A percentile compares a stretch with the other conserved stretches of the same genome.
Evolutionary conservation across 2,329 filamentous ascomycete species (phyloP).

Genomic region (Trichoderma sp.): DNA sequence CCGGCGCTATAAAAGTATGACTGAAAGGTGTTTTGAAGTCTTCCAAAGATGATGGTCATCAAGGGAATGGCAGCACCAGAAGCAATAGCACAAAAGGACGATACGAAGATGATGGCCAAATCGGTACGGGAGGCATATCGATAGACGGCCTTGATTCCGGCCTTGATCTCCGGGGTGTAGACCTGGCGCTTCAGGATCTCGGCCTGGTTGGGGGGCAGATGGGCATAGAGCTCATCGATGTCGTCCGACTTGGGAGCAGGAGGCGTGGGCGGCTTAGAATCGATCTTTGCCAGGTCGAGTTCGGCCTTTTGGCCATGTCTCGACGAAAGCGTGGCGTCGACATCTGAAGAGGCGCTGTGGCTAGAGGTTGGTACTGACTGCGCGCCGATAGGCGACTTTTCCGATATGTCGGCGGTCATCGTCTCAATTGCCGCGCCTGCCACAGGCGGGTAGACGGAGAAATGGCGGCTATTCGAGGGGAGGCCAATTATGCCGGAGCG

Average conservation of each 20-base stretch:
- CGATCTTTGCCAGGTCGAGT: conserved; percentile 11
- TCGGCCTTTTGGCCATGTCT: background rate
- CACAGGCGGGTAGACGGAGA: background rate
- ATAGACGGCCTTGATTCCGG: conserved; percentile 62
- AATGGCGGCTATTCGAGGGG: background rate
- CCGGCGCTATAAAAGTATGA: conserved; percentile 37
- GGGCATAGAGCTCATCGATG: conserved; percentile 52
- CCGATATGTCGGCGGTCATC: conserved; percentile 13
- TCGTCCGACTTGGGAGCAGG: conserved; percentile 32
- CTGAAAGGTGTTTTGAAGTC: conserved; percentile 69
- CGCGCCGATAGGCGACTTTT: conserved; percentile 1
- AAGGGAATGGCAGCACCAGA: conserved; percentile 73
- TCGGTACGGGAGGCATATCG: conserved; percentile 68
- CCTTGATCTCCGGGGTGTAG: conserved; percentile 58
- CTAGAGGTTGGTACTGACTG: conserved; percentile 8
- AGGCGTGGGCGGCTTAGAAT: conserved; percentile 12
- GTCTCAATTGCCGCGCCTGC: conserved; percentile 11
- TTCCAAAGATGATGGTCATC: conserved; percentile 80
- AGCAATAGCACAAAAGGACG: conserved; percentile 62
- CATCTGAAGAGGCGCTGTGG: conserved; percentile 15
- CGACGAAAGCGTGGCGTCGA: conserved; percentile 7
- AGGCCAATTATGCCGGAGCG: background rate
- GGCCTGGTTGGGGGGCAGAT: conserved; percentile 64
- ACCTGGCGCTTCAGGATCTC: conserved; percentile 67
- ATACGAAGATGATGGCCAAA: conserved; percentile 59